Base-by-base conservation (phyloP, 306 rosid genomes). In the Cucurbita argyrosperma region DNA sequence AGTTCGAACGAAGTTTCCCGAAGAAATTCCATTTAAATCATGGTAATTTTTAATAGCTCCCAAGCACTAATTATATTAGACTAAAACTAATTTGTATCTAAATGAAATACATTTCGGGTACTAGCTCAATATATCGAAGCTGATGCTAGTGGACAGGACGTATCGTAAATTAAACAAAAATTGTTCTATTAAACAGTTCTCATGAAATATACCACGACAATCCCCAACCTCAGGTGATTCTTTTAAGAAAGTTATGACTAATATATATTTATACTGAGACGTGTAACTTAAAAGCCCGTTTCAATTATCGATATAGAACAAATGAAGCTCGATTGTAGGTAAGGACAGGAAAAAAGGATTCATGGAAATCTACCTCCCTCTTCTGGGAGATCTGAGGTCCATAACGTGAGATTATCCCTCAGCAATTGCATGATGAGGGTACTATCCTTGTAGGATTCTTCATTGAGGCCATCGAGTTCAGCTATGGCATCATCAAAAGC, bases 341-440 rank as follows among this genome's bases (percentile, higher is more conserved):
- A 43, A 39, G 51, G 50, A 50, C 4, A 5, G 53, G 38, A 10
- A 60, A 11, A 18, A 16, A 50, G 42, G n/a, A 42, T 59, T 76
- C 59, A 49, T 26, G 13, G 40, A n/a, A 26, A 49, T 37, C 30
- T 82, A 86, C 95, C 95, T 89, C 85, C 91, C 53, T 81, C 87
- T 26, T 87, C 89, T 11, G 87, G 85, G 78, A 83, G 79, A 78
- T 89, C 91, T 21, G 95, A 83, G 77, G 88, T 89, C 96, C 88
- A 89, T 76, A 89, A 59, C 39, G 86, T 82, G 79, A 89, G 96
- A 76, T 87, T 89, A 61, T 89, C 96, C 85, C 88, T 89, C 60
- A 89, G 81, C 69, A 89, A 88, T 79, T 89, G 72, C 72, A 67
- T 45, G 14, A 67, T 46, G 40, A 67, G 72, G 54, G 72, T 45